phyloP scores from a whole-genome alignment of 208 protist genomes.

The Wallacemonas sp. region DNA sequence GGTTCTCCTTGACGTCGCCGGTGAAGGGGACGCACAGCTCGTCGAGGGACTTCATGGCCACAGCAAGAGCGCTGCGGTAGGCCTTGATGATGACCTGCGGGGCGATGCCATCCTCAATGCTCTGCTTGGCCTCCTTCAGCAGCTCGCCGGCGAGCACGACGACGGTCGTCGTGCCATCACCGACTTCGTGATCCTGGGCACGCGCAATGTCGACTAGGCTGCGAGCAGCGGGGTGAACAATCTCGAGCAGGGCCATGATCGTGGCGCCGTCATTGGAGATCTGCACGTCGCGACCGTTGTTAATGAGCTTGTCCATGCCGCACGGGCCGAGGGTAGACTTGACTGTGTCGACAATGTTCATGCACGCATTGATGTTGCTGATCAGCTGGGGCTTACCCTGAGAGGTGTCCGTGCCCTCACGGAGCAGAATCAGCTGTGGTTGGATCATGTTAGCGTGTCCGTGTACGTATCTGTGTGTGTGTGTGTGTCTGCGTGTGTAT shows the following conservation, averaged over 20 bases:
- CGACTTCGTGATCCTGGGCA: slow-evolving; percentile 98
- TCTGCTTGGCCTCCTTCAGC: slow-evolving; percentile 97
- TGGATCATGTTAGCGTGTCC: slow-evolving; percentile 79
- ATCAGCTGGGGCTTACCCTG: slow-evolving; percentile 99
- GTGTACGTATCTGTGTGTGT: neutral
- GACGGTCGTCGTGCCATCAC: slow-evolving; percentile 99
- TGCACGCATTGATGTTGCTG: slow-evolving; percentile 99
- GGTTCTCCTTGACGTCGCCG: slow-evolving; percentile 40
- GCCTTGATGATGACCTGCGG: slow-evolving; percentile 98
- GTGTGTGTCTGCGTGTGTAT: neutral
- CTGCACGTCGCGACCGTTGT: slow-evolving; percentile 93
- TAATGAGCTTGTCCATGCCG: slow-evolving; percentile 99
- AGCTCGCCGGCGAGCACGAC: slow-evolving; percentile 99
- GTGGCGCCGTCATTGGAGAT: slow-evolving; percentile 99
- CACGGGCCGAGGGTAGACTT: slow-evolving; percentile 98
- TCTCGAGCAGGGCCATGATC: slow-evolving; percentile 99
- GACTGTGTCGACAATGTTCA: slow-evolving; percentile 94
- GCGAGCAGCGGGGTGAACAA: slow-evolving; percentile 99
- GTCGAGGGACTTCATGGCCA: slow-evolving; percentile 87
- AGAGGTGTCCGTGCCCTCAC: slow-evolving; percentile 99
- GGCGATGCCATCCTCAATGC: slow-evolving; percentile 99
- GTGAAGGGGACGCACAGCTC: slow-evolving; percentile 94
- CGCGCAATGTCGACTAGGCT: slow-evolving; percentile 99
- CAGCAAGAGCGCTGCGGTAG: slow-evolving; percentile 88
- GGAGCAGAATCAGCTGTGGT: slow-evolving; percentile 99